These are phyloP conservation scores for Candida tammaniensis DNA, from an alignment of 805 yeast genomes.

Conservation along the genomic window DNA sequence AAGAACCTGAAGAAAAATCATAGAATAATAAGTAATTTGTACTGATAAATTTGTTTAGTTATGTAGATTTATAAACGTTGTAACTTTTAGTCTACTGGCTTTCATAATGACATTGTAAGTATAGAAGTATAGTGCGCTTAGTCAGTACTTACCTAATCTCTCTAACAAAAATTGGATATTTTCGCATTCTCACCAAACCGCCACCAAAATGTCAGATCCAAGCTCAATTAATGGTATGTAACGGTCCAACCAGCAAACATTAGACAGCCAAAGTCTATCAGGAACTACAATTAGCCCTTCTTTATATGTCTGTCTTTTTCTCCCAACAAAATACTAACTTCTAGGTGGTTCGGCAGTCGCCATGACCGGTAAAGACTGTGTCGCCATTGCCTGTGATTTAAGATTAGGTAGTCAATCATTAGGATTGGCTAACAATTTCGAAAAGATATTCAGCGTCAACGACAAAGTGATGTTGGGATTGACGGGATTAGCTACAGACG, in stretches of 20 bases:
- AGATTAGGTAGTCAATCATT: slow-evolving; percentile 91
- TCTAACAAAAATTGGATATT: too few relatives aligned
- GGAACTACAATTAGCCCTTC: too few relatives aligned
- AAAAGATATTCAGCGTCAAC: slow-evolving; percentile 84
- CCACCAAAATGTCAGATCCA: slow-evolving; percentile 63
- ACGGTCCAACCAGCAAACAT: too few relatives aligned
- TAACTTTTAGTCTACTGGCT: too few relatives aligned
- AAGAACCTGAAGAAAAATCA: slow-evolving; percentile 12
- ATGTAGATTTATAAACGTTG: not conserved
- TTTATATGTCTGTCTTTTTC: too few relatives aligned
- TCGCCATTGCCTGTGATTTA: slow-evolving; percentile 94
- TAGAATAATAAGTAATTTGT: too few relatives aligned
- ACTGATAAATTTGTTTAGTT: too few relatives aligned
- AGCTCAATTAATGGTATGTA: slow-evolving; percentile 62
- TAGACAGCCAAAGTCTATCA: not conserved
- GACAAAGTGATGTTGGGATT: slow-evolving; percentile 81
- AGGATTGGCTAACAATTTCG: slow-evolving; percentile 90
- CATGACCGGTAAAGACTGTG: slow-evolving; percentile 98
- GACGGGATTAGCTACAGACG: slow-evolving; percentile 95
- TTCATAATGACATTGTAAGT: too few relatives aligned
- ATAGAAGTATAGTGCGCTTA: too few relatives aligned
- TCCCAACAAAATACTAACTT: slow-evolving; percentile 9
- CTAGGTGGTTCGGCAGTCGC: slow-evolving; percentile 93
- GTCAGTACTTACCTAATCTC: too few relatives aligned
- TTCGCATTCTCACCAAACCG: slow-evolving; percentile 3